A percentile compares a stretch with the other conserved stretches of the same genome.
These are phyloP conservation scores for Phaeotremella skinneri DNA, from an alignment of 768 basidiomycete species.

Conservation along the genomic window DNA sequence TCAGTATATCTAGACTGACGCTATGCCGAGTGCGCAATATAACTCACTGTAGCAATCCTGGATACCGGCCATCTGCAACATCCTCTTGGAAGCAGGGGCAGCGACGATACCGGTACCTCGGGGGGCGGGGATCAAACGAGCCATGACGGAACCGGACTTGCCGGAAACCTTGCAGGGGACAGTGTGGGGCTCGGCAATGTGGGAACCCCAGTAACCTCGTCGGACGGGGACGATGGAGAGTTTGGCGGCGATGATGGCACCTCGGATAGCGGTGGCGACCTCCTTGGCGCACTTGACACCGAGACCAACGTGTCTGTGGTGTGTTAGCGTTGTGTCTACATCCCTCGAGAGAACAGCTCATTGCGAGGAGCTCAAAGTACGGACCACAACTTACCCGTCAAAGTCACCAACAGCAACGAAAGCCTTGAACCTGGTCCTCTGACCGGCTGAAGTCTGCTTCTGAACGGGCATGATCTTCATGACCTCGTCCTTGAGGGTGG, in stretches of 20 bases:
- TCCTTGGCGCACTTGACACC: constrained; percentile 99
- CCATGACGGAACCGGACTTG: constrained; percentile 99
- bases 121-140: constrained; percentile 95
- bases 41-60: constrained; percentile 79
- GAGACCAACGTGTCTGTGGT: constrained; percentile 76
- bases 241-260: constrained; percentile 98
- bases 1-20: too few species aligned
- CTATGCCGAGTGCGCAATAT: neutral
- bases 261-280: constrained; percentile 98
- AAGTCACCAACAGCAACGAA: constrained; percentile 99
- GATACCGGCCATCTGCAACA: constrained; percentile 95
- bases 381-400: constrained; percentile 60
- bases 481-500: constrained; percentile 90
- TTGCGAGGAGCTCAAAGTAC: neutral
- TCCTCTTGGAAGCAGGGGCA: constrained; percentile 92
- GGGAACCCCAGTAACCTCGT: constrained; percentile 99
- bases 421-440: constrained; percentile 99
- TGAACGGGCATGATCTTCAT: constrained; percentile 99
- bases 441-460: constrained; percentile 99
- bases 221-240: constrained; percentile 96
- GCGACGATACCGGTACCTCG: constrained; percentile 99
- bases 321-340: neutral
- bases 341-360: neutral
- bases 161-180: constrained; percentile 98
- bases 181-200: constrained; percentile 98